These are phyloP conservation scores for Cordyceps cicadae DNA, from an alignment of 2,329 filamentous ascomycete genomes.

Conservation along the genomic window DNA sequence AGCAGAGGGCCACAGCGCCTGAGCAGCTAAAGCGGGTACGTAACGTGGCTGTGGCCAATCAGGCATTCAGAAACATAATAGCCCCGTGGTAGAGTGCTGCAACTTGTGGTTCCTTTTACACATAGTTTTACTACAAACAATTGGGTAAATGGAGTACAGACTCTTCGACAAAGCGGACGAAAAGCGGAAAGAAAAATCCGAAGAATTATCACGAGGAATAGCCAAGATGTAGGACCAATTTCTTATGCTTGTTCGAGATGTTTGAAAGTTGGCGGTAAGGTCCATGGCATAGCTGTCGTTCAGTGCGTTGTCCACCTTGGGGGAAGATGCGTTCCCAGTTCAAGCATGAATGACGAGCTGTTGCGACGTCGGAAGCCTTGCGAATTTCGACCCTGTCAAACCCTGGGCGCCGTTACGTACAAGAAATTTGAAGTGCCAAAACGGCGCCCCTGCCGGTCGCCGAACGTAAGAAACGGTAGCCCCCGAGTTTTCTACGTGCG, in stretches of 20 bases:
- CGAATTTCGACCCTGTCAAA: neutral
- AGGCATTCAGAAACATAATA: slow-evolving; percentile 6
- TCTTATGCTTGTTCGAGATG: too few species aligned
- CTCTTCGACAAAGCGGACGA: neutral
- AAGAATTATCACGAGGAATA: too few species aligned
- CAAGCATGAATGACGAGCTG: neutral
- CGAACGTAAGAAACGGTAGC: neutral
- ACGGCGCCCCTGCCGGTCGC: neutral
- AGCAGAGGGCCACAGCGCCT: neutral
- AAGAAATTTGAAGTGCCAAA: neutral
- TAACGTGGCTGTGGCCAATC: neutral
- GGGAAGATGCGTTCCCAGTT: neutral
- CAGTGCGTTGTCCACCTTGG: neutral
- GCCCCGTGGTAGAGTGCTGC: slow-evolving; percentile 6
- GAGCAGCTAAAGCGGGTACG: neutral
- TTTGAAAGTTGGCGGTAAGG: neutral
- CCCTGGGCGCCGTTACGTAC: slow-evolving; percentile 7
- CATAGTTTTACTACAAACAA: slow-evolving; percentile 10
- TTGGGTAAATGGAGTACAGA: neutral
- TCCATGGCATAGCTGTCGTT: neutral
- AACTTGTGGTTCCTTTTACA: slow-evolving; percentile 12
- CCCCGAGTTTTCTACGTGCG: neutral
- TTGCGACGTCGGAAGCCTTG: neutral
- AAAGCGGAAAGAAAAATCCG: neutral
- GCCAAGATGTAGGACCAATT: neutral